Evolutionary conservation across 2,329 filamentous ascomycete species (phyloP), one percentile per base, ranked within the genome.

Genomic region (Chaetoscypha palmicola): DNA sequence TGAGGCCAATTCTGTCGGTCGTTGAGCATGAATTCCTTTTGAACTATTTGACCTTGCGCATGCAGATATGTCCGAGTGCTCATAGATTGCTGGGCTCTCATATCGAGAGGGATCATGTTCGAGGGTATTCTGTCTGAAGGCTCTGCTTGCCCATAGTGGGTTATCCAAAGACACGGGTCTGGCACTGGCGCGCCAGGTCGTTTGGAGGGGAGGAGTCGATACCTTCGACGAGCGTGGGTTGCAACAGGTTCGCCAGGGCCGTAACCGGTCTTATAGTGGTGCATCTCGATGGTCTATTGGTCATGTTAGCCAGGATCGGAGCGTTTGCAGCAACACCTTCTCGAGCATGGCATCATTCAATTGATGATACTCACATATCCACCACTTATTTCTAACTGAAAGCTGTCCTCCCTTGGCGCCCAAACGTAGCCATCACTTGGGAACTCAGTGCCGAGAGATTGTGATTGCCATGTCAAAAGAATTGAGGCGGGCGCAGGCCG

Each of bases 351-450:
- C n/a, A n/a, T n/a, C n/a, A n/a, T n/a, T n/a, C n/a, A n/a, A n/a
- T n/a, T n/a, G n/a, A n/a, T n/a, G n/a, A n/a, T n/a, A 62, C 73
- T 57, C 71, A 82, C 79, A 63, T 82, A 84, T 53, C 81, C 81
- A 49, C 72, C 69, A 49, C 82, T 76, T 47, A 80, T 66, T 43
- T 94, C 84, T 49, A 89, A 81, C 51, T 81, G 81, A 55, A 82
- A 91, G 33, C 78, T 77, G 41, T 82, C 74, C 67, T 98, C 91
- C 4, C 79, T 76, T 54, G 89, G 85, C 12, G 81, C 81, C 90
- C 90, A 98, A 14, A 96, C 73, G 63, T 90, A 94, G 36, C 92
- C 92, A 68, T 98, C 91, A 26, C 85, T 94, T 7, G 91, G 82
- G 61, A 90, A 94, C 57, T 81, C 83, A 1, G 76, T 80, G 3